Base-by-base conservation (phyloP, 2,329 filamentous ascomycete species). In the Ploettnerulaceae sp. region DNA sequence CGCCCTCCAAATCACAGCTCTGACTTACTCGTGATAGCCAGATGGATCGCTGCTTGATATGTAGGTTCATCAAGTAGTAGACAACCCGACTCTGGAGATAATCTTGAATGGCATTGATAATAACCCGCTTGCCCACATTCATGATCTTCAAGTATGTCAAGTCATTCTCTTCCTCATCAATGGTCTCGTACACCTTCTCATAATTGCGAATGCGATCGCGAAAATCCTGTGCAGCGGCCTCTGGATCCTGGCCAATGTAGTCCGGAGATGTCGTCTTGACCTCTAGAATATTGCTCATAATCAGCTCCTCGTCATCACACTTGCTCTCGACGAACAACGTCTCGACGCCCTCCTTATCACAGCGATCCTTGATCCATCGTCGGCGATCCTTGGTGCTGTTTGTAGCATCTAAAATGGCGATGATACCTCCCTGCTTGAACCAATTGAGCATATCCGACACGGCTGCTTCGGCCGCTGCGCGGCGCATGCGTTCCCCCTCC, bases 1-100 rank as follows among this genome's bases (percentile, higher is more conserved):
- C 15, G n/a, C 34, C 15, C 44, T 34, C 14, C 22, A 31, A 38
- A 26, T 7, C 22, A 12, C 3, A 17, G 20, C 18, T 14, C 7
- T 21, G 14, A 76, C 82, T 68, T 73, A 91, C 87, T 54, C 93
- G 77, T 57, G 93, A 97, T 41, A 98, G 72, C 93, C 93, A 98
- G 56, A 98, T 95, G 3, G 89, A 95, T 47, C 93, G 81, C 14
- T 91, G 91, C 55, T 91, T 91, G 66, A 98, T 98, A 69, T 98
- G 93, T 29, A 98, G 75, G 65, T 97, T 98, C 83, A 97, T 96
- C 48, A 97, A 80, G 66, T 96, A 98, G 69, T 98, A 98, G 35
- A 98, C 91, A 34, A 98, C 84, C 48, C 93, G 84, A 66, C 89
- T 95, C 66, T 96, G 93, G 21, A 98, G 75, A 64, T 98, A 98